phyloP scores from a whole-genome alignment of 768 basidiomycete genomes.

The Phlebiopsis flavidoalba region DNA sequence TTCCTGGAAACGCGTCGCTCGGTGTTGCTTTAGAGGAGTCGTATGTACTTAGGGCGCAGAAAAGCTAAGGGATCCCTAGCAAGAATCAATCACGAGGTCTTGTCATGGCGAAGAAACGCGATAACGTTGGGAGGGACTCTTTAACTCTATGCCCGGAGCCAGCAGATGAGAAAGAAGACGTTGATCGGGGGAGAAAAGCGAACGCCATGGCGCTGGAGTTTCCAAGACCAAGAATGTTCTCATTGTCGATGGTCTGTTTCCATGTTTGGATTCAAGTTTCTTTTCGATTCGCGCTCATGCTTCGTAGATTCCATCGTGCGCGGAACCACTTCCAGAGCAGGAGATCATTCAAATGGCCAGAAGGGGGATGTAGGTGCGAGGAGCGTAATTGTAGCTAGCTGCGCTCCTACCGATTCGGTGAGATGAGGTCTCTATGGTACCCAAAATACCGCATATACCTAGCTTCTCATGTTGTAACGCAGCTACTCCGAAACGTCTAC shows the following conservation, averaged over 20 bases:
- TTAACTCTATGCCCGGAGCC: conserved; percentile 97
- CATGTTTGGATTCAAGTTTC: neutral
- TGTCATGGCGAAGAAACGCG: too few species aligned
- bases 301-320: conserved; percentile 91
- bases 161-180: conserved; percentile 92
- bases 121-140: conserved; percentile 98
- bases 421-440: conserved; percentile 16
- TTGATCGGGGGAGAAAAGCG: conserved; percentile 89
- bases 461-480: neutral
- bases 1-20: conserved; percentile 92
- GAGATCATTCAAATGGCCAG: conserved; percentile 99
- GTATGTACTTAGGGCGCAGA: conserved; percentile 95
- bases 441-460: conserved; percentile 3
- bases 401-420: conserved; percentile 94
- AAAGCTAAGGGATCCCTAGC: conserved; percentile 81
- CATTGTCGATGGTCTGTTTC: conserved; percentile 80
- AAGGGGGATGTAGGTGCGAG: conserved; percentile 96
- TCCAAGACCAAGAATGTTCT: conserved; percentile 87
- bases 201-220: conserved; percentile 99
- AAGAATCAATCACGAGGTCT: too few species aligned
- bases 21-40: conserved; percentile 97
- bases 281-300: conserved; percentile 1
- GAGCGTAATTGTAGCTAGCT: conserved; percentile 93
- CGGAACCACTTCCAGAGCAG: conserved; percentile 95
- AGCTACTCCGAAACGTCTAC: conserved; percentile 93